Conservation (phyloP, 495 filamentous ascomycete species). For the Hypoxylon perforatum region DNA sequence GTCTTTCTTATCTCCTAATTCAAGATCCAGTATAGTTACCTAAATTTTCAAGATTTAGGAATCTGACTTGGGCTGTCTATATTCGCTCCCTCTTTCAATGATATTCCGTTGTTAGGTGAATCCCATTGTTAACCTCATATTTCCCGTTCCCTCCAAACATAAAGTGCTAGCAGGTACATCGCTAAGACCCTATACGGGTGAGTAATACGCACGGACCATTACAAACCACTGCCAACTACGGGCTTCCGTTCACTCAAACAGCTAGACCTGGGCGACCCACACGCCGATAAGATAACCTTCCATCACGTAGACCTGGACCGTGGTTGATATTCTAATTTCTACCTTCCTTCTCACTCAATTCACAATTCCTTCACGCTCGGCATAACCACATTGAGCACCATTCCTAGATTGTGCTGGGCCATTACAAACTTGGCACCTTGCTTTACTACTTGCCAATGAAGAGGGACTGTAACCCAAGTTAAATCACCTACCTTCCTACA, state of each 20-base stretch:
- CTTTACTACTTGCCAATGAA: neutral
- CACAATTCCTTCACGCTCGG: conserved; percentile 13
- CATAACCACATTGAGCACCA: conserved; percentile 4
- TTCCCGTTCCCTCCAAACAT: too few relatives aligned
- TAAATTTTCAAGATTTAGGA: too few relatives aligned
- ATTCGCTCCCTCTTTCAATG: too few relatives aligned
- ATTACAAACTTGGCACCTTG: neutral
- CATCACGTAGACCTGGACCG: neutral
- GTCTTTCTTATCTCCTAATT: too few relatives aligned
- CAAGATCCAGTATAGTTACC: too few relatives aligned
- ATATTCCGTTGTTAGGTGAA: too few relatives aligned
- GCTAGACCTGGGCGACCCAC: conserved; percentile 7
- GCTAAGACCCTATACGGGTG: too few relatives aligned
- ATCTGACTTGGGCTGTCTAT: too few relatives aligned
- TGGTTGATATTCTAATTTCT: neutral
- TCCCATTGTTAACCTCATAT: too few relatives aligned
- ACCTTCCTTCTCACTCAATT: conserved; percentile 11
- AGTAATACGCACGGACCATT: too few relatives aligned
- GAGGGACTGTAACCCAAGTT: neutral
- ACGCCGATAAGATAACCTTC: conserved; percentile 19
- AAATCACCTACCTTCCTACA: conserved; percentile 12
- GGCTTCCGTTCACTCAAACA: neutral
- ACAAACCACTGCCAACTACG: neutral
- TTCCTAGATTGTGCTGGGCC: conserved; percentile 8
- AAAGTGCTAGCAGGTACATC: too few relatives aligned